A percentile compares a stretch with the other conserved stretches of the same genome.
phyloP scores from a whole-genome alignment of 208 protist species.

The Sergeia podlipaevii region DNA sequence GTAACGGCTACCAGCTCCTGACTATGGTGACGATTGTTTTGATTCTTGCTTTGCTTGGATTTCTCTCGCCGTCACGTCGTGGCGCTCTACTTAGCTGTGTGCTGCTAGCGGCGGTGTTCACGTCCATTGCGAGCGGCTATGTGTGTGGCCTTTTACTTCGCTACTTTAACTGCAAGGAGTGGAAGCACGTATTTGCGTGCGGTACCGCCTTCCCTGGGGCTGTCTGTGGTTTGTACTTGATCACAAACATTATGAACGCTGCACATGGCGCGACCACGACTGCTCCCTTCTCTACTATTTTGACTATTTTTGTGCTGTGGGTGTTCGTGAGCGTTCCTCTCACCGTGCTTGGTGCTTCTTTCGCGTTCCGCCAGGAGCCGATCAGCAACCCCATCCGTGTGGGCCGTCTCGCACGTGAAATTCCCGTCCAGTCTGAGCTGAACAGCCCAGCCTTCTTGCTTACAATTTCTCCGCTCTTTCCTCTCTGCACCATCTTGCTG shows the following conservation, averaged over 20 bases:
- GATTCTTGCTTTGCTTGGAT: conserved; percentile 93
- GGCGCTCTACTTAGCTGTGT: conserved; percentile 89
- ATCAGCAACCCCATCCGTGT: conserved; percentile 86
- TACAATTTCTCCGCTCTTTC: conserved; percentile 83
- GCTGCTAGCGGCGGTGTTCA: conserved; percentile 72
- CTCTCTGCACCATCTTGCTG: conserved; percentile 97
- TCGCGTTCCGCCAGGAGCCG: conserved; percentile 89
- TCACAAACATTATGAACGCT: conserved; percentile 65
- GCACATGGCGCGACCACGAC: conserved; percentile 49
- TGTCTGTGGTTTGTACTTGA: conserved; percentile 55
- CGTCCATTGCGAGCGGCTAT: conserved; percentile 90
- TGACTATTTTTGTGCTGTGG: conserved; percentile 78
- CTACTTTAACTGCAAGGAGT: conserved; percentile 86
- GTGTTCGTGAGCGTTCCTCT: conserved; percentile 95
- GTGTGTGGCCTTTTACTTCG: conserved; percentile 89
- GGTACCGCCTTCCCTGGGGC: conserved; percentile 58
- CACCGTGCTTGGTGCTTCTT: conserved; percentile 93
- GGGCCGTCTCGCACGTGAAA: conserved; percentile 96
- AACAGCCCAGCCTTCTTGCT: conserved; percentile 51
- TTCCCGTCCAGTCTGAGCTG: conserved; percentile 86
- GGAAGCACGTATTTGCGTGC: conserved; percentile 90
- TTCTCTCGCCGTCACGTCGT: conserved; percentile 94
- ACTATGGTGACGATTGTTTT: conserved; percentile 75
- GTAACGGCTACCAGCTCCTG: conserved; percentile 94
- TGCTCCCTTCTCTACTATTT: conserved; percentile 53